Evolutionary conservation across 169 alveolate species (phyloP), one percentile per base, ranked within the genome.

Genomic region (Plasmodium knowlesi): DNA sequence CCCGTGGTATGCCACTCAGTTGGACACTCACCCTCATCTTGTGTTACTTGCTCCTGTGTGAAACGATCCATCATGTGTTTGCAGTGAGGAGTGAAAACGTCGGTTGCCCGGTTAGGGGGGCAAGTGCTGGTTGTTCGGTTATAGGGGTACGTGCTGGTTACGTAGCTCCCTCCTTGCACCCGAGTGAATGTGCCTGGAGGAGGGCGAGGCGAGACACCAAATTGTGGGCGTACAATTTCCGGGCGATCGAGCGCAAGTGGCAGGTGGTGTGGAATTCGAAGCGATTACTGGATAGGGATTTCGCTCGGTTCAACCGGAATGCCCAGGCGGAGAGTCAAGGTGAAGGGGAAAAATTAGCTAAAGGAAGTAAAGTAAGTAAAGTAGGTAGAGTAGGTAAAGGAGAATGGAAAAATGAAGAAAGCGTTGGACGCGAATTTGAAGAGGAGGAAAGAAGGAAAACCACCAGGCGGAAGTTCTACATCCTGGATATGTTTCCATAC

Each of bases 401-500:
- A 73, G 0, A 16, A 3, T 22, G 34, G 5, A 1, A 32, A 32
- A 32, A 3, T 2, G 19, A 74, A 32, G 61, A 19, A 10, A 2
- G 3, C 32, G 25, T 5, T 39, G 46, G 6, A 39, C 46, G 5
- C 28, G 8, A 19, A 22, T 3, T 1, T 82, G 46, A 39, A 82
- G 2, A 4, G 22, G 89, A 6, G 1, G 6, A 3, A 46, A 0
- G 46, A 22, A 25, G 16, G 22, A 19, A 32, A 9, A 19, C 2
- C 19, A 16, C 37, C 61, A 37, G 32, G 39, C 28, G 57, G 54
- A 98, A 98, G 95, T 96, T 72, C 83, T 98, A 98, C 81, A 85
- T 96, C 14, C 95, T 98, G 28, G 96, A 98, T 43, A 96, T 98
- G 98, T 97, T 98, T 72, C 99, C 99, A 2, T 98, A 98, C 84